Percentiles rank a stretch among this genome's conserved stretches.
phyloP scores from a whole-genome alignment of 1,284 basidiomycete species.

The Meira miltonrushii region DNA sequence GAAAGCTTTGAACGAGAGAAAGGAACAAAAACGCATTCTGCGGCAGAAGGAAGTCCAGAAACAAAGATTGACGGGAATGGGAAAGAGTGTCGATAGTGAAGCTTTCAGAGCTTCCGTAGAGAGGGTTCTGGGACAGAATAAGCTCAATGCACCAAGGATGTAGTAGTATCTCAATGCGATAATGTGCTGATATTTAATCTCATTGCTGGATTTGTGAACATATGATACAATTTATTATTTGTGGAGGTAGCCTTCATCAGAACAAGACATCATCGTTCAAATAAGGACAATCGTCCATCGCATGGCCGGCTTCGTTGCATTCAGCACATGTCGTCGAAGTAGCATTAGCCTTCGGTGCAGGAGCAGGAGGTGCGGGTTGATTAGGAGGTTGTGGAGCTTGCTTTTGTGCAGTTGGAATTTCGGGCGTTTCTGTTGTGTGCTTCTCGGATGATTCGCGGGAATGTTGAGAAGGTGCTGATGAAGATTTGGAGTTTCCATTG shows the following conservation, averaged over 20 bases:
- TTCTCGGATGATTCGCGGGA: too few species aligned
- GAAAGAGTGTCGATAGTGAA: constrained; percentile 14
- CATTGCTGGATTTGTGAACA: too few species aligned
- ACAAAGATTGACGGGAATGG: constrained; percentile 3
- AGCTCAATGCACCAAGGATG: constrained; percentile 11
- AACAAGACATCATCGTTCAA: constrained; percentile 2
- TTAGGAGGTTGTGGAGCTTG: too few species aligned
- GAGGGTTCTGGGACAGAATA: constrained; percentile 18
- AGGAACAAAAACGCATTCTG: neutral
- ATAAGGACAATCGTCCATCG: constrained; percentile 15
- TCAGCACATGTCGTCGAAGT: constrained; percentile 6
- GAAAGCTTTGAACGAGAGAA: neutral
- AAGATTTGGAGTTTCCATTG: too few species aligned
- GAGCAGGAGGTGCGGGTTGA: too few species aligned
- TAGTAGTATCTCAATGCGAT: neutral
- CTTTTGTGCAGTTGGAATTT: too few species aligned
- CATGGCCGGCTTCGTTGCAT: constrained; percentile 9
- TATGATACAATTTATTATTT: neutral
- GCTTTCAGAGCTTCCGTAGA: constrained; percentile 11
- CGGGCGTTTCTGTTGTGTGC: too few species aligned
- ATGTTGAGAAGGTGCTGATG: too few species aligned
- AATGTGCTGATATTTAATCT: too few species aligned
- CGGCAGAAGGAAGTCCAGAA: constrained; percentile 9
- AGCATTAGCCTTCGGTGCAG: too few species aligned
- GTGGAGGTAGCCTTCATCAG: neutral